Evolutionary conservation across 2,329 filamentous ascomycete species (phyloP).

Genomic region (Lecanoromycetidae sp.): DNA sequence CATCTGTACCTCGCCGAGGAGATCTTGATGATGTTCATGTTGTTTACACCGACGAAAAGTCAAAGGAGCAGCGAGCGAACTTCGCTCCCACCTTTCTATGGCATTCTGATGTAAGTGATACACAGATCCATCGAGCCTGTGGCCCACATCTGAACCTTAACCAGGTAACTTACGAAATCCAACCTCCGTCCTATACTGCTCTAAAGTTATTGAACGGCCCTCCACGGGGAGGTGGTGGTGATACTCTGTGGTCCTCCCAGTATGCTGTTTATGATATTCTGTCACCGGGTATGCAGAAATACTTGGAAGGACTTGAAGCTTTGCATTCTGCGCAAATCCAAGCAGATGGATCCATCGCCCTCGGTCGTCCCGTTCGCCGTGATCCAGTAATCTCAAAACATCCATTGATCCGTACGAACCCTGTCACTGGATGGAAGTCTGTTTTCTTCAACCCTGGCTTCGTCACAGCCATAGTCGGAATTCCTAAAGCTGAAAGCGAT

Average conservation of each 20-base stretch:
- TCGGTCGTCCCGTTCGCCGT: constrained; percentile 41
- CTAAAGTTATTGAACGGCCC: constrained; percentile 44
- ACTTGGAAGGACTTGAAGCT: constrained; percentile 45
- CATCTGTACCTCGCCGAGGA: constrained; percentile 36
- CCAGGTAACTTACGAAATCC: constrained; percentile 45
- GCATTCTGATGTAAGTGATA: constrained; percentile 39
- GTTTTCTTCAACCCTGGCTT: constrained; percentile 50
- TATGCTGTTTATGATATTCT: constrained; percentile 48
- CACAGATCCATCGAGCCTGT: not conserved
- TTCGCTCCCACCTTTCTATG: constrained; percentile 45
- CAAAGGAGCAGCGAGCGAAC: constrained; percentile 40
- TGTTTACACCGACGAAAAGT: constrained; percentile 42
- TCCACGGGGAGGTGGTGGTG: constrained; percentile 43
- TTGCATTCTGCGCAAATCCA: constrained; percentile 44
- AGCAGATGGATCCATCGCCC: constrained; percentile 37
- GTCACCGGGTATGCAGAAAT: constrained; percentile 44
- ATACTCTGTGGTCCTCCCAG: constrained; percentile 46
- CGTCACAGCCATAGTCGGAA: constrained; percentile 45
- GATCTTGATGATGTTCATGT: constrained; percentile 47
- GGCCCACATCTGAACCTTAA: not conserved
- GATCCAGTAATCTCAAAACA: constrained; percentile 44
- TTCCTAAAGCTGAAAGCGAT: constrained; percentile 45
- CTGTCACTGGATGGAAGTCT: constrained; percentile 50
- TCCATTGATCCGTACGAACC: constrained; percentile 47
- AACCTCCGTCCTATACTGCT: constrained; percentile 46